Evolutionary conservation across 2,329 filamentous ascomycete species (phyloP).

Genomic region (Claviceps cyperi): DNA sequence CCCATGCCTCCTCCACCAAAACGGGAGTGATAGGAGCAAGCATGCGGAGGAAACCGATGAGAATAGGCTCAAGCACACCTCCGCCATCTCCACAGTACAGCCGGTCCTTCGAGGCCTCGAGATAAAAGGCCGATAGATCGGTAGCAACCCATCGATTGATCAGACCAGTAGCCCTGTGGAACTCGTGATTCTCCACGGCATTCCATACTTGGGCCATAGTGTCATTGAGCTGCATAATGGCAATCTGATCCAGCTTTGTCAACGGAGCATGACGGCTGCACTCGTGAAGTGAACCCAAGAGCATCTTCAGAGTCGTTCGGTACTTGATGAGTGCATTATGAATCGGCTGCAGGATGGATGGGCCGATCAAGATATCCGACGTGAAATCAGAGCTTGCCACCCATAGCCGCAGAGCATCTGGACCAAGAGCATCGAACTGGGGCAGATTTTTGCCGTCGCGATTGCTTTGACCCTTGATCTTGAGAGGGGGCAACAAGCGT

Average conservation of each 20-base stretch:
- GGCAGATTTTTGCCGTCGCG: conserved; percentile 9
- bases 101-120: conserved; percentile 83
- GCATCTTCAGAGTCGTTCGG: conserved; percentile 77
- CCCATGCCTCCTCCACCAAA: conserved; percentile 81
- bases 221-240: conserved; percentile 57
- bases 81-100: conserved; percentile 69
- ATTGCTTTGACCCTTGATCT: conserved; percentile 39
- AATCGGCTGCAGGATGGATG: conserved; percentile 60
- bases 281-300: conserved; percentile 60
- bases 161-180: conserved; percentile 58
- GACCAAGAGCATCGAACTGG: conserved; percentile 57
- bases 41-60: conserved; percentile 61
- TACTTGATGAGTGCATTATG: conserved; percentile 73
- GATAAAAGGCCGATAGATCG: conserved; percentile 84
- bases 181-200: conserved; percentile 60
- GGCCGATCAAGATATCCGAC: conserved; percentile 69
- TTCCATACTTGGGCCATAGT: conserved; percentile 49
- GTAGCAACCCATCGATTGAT: conserved; percentile 71
- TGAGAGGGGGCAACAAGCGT: conserved; percentile 55
- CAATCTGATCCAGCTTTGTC: conserved; percentile 56
- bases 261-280: conserved; percentile 35
- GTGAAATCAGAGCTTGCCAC: conserved; percentile 86
- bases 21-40: conserved; percentile 69
- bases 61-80: conserved; percentile 51
- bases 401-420: conserved; percentile 83